phyloP scores from a whole-genome alignment of 129 eudicot genomes.

The Centaurea solstitialis region DNA sequence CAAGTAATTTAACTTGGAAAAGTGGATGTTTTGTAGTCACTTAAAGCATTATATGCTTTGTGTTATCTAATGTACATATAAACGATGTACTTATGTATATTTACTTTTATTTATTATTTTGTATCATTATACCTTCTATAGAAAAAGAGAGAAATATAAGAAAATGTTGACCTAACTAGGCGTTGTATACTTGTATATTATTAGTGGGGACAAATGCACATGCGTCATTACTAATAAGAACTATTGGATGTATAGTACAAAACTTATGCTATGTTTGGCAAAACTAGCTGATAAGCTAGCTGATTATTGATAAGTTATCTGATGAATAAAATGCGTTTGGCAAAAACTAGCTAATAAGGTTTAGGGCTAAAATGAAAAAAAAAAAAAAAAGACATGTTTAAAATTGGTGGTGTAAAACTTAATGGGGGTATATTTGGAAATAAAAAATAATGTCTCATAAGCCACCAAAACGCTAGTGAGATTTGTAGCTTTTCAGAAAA shows the following conservation, averaged over 20 bases:
- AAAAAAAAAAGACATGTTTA: too few species aligned
- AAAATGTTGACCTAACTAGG: background rate
- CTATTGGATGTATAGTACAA: background rate
- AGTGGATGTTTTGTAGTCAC: background rate
- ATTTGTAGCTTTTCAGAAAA: too few species aligned
- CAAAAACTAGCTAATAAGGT: too few species aligned
- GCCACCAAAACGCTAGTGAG: too few species aligned
- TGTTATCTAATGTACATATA: conserved; percentile 10
- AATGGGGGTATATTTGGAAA: too few species aligned
- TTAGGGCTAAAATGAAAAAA: too few species aligned
- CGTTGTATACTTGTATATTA: background rate
- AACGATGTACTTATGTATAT: background rate
- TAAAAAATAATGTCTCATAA: too few species aligned
- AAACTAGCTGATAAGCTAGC: too few species aligned
- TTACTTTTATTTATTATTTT: background rate
- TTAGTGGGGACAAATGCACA: background rate
- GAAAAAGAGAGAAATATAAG: background rate
- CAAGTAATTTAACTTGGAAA: conserved; percentile 7
- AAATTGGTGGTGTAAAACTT: too few species aligned
- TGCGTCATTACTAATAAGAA: background rate
- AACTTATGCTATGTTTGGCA: too few species aligned
- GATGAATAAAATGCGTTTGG: too few species aligned
- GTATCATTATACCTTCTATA: background rate
- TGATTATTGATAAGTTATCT: too few species aligned
- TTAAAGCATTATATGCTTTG: background rate